phyloP scores from a whole-genome alignment of 345 rosid genomes.

The Dimocarpus longan region DNA sequence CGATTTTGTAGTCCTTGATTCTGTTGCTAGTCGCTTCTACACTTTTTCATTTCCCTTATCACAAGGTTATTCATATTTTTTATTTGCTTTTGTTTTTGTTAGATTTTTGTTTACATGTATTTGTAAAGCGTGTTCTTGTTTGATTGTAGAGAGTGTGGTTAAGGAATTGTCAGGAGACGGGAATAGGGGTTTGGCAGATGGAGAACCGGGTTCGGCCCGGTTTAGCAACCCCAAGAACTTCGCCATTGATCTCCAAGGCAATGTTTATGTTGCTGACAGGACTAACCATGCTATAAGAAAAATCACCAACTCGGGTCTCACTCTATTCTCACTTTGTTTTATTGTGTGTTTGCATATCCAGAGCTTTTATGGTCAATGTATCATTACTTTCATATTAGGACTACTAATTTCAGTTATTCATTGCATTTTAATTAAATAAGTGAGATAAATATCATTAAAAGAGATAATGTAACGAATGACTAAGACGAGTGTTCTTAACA shows the following conservation, averaged over 20 bases:
- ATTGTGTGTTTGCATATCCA: too few relatives aligned
- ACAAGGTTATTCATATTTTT: slow-evolving; percentile 29
- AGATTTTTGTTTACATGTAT: neutral
- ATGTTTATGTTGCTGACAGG: slow-evolving; percentile 70
- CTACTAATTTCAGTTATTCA: too few relatives aligned
- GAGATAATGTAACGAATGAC: too few relatives aligned
- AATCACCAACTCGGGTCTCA: slow-evolving; percentile 56
- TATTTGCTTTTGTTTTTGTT: neutral
- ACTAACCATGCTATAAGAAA: slow-evolving; percentile 57
- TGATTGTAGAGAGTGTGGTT: slow-evolving; percentile 41
- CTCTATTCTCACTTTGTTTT: neutral
- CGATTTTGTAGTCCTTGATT: slow-evolving; percentile 55
- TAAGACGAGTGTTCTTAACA: too few relatives aligned
- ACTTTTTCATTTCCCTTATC: slow-evolving; percentile 53
- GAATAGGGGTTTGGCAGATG: slow-evolving; percentile 42
- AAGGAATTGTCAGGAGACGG: slow-evolving; percentile 55
- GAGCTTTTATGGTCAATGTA: too few relatives aligned
- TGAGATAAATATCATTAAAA: too few relatives aligned
- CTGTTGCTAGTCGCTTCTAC: slow-evolving; percentile 46
- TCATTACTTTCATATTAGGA: too few relatives aligned
- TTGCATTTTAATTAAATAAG: too few relatives aligned
- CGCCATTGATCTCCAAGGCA: slow-evolving; percentile 61
- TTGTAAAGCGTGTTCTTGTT: neutral
- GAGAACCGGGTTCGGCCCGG: slow-evolving; percentile 47
- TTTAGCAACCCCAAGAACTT: slow-evolving; percentile 55